Evolutionary conservation across 441 rosid genomes (phyloP), one percentile per base, ranked within the genome.

Genomic region (Manihot esculenta): DNA sequence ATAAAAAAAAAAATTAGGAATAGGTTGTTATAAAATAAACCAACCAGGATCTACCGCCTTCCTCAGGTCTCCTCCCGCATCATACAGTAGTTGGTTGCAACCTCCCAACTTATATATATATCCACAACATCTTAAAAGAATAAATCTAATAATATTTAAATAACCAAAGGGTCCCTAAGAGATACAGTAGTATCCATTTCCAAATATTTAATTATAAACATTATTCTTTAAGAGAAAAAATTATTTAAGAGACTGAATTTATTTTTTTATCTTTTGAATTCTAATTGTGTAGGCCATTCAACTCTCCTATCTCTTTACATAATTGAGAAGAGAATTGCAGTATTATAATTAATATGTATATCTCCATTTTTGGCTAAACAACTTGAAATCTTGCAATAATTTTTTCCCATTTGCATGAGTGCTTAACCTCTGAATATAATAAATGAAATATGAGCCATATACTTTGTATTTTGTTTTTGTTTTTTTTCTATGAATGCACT

Each of bases 21-120:
- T 35, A 64, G 72, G 2, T 78, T 47, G 79, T 76, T 80, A 48
- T 63, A 35, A 49, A 55, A 76, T 73, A 12, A 58, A 77, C 79
- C 82, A 79, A 81, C 76, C 78, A 66, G 38, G 49, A 73, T 81
- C 81, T 72, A 77, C 83, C 78, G 66, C 66, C 69, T 73, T 33
- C 65, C 38, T 45, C 44, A 24, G 0, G 21, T 42, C 64, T 49
- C 41, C 24, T 63, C 50, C 33, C 42, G 10, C 20, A 60, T 59
- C 64, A 48, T 53, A 35, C 62, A 17, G 56, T 61, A 24, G 83
- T 74, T 74, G 81, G 81, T 79, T 79, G 67, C 82, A 65, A 66
- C 79, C 63, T 57, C 81, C 79, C n/a, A n/a, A n/a, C n/a, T n/a
- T n/a, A n/a, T n/a, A n/a, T n/a, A n/a, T n/a, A n/a, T n/a, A n/a